A percentile compares a stretch with the other conserved stretches of the same genome.
Evolutionary conservation across 768 basidiomycete species (phyloP).

Genomic region (Guyanaporus albipodus): DNA sequence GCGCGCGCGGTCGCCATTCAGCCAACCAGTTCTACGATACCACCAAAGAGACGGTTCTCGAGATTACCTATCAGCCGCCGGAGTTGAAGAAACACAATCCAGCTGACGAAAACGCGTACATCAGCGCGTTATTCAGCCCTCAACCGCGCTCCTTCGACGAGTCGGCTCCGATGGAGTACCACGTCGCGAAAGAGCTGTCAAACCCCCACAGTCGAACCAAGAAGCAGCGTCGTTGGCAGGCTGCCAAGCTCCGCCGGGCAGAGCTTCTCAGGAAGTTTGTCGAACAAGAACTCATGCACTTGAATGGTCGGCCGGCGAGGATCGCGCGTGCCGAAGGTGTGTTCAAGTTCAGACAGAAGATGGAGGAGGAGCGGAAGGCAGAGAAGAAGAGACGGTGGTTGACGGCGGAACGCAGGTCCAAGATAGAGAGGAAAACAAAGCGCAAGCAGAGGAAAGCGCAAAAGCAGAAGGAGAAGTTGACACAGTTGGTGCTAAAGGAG

Average conservation of each 20-base stretch:
- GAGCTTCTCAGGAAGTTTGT: constrained; percentile 52
- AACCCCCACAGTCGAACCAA: constrained; percentile 83
- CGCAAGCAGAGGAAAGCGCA: constrained; percentile 42
- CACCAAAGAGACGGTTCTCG: constrained; percentile 50
- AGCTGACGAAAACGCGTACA: constrained; percentile 54
- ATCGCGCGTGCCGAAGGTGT: constrained; percentile 71
- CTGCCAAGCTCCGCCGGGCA: constrained; percentile 44
- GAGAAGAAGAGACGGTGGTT: constrained; percentile 57
- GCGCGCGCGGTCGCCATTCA: constrained; percentile 2
- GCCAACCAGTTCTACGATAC: constrained; percentile 60
- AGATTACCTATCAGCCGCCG: constrained; percentile 70
- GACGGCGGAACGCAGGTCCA: constrained; percentile 36
- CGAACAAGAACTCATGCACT: constrained; percentile 47
- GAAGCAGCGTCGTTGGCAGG: constrained; percentile 75
- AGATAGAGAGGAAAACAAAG: constrained; percentile 31
- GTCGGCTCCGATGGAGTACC: constrained; percentile 58
- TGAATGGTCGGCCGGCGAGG: constrained; percentile 55
- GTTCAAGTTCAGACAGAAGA: constrained; percentile 64
- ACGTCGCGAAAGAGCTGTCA: constrained; percentile 64
- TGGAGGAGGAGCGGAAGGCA: constrained; percentile 55
- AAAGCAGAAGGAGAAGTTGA: constrained; percentile 52
- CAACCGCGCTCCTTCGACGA: constrained; percentile 43
- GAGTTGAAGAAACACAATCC: constrained; percentile 35
- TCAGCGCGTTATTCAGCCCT: constrained; percentile 47
- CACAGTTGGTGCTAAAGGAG: constrained; percentile 47